Evolutionary conservation across 2,329 filamentous ascomycete species (phyloP).

Genomic region (Colletotrichum incanum): DNA sequence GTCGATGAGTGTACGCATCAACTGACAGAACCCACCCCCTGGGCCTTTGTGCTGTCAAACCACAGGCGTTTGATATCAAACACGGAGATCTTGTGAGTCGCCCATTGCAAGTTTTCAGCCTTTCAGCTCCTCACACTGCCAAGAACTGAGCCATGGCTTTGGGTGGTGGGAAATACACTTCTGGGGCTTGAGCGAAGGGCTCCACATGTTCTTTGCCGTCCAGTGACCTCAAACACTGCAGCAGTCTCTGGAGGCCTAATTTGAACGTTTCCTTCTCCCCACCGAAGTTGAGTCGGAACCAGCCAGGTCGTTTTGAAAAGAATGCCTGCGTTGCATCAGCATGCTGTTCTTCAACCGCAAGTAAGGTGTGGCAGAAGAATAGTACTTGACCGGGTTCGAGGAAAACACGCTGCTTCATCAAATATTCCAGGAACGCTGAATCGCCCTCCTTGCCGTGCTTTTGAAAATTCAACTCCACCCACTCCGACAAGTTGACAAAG

Average conservation of each 20-base stretch:
- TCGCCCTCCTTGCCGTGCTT: constrained; percentile 3
- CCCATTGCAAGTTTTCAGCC: background rate
- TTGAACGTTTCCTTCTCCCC: constrained; percentile 28
- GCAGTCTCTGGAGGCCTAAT: constrained; percentile 24
- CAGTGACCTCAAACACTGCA: constrained; percentile 10
- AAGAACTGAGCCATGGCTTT: background rate
- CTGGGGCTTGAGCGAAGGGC: background rate
- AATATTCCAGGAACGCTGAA: constrained; percentile 9
- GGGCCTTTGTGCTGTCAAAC: no score
- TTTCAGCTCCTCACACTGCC: background rate
- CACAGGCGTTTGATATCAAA: background rate
- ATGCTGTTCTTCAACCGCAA: background rate
- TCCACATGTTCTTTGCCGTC: constrained; percentile 13
- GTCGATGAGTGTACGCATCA: background rate
- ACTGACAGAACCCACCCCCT: background rate
- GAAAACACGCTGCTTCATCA: constrained; percentile 29
- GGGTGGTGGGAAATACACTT: constrained; percentile 1
- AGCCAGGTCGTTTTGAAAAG: constrained; percentile 15
- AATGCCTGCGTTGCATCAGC: background rate
- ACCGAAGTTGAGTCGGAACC: constrained; percentile 33
- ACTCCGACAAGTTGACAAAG: constrained; percentile 27
- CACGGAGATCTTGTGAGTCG: background rate
- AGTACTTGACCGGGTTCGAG: constrained; percentile 27
- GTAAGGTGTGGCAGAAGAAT: background rate
- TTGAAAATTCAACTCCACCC: constrained; percentile 3